Conservation (phyloP, 164 flowering plant species). For the Sextonia rubra region DNA sequence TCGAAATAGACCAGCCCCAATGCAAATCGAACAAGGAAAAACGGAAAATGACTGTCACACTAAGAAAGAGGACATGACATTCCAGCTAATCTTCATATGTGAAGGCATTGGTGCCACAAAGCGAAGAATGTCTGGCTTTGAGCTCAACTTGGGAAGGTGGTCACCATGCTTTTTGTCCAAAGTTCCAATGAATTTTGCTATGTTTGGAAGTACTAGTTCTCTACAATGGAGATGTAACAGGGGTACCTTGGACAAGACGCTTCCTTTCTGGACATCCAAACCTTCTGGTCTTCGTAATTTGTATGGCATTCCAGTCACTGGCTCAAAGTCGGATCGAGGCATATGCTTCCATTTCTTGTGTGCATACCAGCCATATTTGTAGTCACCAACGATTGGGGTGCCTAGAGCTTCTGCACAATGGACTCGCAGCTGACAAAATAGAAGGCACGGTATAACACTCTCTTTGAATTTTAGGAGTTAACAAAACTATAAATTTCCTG, state of each 20-base stretch:
- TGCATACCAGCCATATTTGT: conserved; percentile 84
- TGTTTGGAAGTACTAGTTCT: conserved; percentile 79
- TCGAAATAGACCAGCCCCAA: neutral
- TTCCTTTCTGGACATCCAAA: conserved; percentile 85
- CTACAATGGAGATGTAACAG: conserved; percentile 80
- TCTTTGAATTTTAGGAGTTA: too few relatives aligned
- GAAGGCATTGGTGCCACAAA: conserved; percentile 87
- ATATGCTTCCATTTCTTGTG: conserved; percentile 81
- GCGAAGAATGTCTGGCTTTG: conserved; percentile 56
- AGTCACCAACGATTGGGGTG: conserved; percentile 88
- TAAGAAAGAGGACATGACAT: conserved; percentile 88
- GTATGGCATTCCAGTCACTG: conserved; percentile 65
- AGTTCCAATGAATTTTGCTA: conserved; percentile 49
- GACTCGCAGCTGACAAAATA: conserved; percentile 63
- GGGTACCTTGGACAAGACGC: conserved; percentile 86
- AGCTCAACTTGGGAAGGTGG: conserved; percentile 7
- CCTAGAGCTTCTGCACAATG: conserved; percentile 95
- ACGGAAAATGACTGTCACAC: conserved; percentile 23
- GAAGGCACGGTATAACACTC: neutral
- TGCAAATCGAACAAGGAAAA: neutral
- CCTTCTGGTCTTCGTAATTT: conserved; percentile 69
- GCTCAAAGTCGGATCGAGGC: conserved; percentile 69
- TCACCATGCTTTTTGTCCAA: conserved; percentile 15
- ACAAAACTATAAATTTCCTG: too few relatives aligned
- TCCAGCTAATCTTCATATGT: conserved; percentile 97